Evolutionary conservation across 179 eudicot species (phyloP).

Genomic region (Beta corolliflora): DNA sequence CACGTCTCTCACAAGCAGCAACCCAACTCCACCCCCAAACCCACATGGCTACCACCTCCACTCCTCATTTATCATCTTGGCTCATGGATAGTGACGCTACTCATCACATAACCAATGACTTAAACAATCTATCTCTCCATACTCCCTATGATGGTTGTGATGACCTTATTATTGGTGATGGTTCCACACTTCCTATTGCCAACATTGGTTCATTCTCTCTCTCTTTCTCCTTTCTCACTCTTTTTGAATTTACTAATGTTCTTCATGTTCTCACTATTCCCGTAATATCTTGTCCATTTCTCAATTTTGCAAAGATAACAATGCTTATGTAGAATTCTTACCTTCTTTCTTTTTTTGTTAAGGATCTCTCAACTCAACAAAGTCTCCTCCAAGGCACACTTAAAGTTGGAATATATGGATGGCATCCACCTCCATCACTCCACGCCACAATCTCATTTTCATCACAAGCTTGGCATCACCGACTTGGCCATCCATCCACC

Average conservation of each 20-base stretch:
- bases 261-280: background rate
- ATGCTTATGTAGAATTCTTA: background rate
- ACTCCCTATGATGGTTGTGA: background rate
- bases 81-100: background rate
- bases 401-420: too few species aligned
- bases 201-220: background rate
- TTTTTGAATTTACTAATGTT: too few species aligned
- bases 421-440: too few species aligned
- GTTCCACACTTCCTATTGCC: background rate
- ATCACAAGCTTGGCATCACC: too few species aligned
- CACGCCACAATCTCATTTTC: too few species aligned
- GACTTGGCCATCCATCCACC: too few species aligned
- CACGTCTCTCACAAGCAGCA: background rate
- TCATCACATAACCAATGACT: background rate
- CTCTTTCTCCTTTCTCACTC: background rate
- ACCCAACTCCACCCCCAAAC: background rate
- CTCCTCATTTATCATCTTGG: background rate
- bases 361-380: background rate
- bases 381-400: background rate
- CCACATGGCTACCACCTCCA: background rate
- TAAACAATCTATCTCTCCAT: background rate
- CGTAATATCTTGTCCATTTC: background rate
- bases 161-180: background rate
- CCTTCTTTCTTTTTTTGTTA: background rate
- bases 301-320: background rate